Evolutionary conservation across 495 filamentous ascomycete species (phyloP).

Genomic region (Aspergillus heteromorphus): DNA sequence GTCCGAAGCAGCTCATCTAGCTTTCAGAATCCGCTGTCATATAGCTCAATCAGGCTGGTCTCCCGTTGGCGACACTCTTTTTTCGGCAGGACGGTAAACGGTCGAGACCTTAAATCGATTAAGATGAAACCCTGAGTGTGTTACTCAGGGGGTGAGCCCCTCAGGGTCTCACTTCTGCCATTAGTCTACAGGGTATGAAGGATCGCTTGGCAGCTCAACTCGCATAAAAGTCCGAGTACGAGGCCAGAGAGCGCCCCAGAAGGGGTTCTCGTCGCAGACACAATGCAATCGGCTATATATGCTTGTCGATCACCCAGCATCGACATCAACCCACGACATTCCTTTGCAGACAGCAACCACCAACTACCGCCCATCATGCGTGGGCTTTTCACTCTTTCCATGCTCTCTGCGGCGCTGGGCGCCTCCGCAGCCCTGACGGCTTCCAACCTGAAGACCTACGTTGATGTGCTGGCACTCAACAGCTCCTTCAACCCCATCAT

Average conservation of each 20-base stretch:
- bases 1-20: too few species aligned
- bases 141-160: neutral
- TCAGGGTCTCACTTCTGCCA: neutral
- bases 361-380: conserved; percentile 20
- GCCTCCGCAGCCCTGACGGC: conserved; percentile 19
- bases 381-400: conserved; percentile 22
- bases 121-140: neutral
- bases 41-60: neutral
- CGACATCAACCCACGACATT: neutral
- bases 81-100: neutral
- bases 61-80: neutral
- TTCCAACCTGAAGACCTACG: conserved; percentile 33
- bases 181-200: too few species aligned
- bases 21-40: neutral
- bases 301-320: neutral
- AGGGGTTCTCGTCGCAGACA: too few species aligned
- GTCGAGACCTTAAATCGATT: neutral
- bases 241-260: too few species aligned
- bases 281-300: neutral
- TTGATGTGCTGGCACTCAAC: conserved; percentile 38
- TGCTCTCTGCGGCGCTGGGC: conserved; percentile 28
- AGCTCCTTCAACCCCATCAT: conserved; percentile 45
- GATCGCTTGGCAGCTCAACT: too few species aligned
- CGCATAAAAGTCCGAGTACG: too few species aligned
- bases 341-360: neutral